Base-by-base conservation (phyloP, 257 asterid species). In the Dorcoceras hygrometricum region DNA sequence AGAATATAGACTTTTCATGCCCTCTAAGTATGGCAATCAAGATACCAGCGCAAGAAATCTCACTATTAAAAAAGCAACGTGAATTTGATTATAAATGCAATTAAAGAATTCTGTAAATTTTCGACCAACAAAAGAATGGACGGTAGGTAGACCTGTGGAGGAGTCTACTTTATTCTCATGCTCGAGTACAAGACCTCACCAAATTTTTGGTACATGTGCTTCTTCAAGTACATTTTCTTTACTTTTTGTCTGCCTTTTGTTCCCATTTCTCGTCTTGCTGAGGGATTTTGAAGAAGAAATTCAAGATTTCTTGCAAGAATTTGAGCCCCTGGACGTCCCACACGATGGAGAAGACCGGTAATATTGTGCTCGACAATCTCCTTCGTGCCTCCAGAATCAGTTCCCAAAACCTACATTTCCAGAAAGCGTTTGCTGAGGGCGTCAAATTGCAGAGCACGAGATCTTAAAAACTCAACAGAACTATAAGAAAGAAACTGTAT, bases 311-410 rank as follows among this genome's bases (percentile, higher is more conserved):
- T 74, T 3, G 96, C 91, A 22, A 94, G 96, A 64, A 75, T 75
- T 66, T 29, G 79, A 25, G 90, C 76, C 31, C 97, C 99, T 0
- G 83, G 84, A 5, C 90, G 95, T 29, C 96, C 97, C 77, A 90
- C 27, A n/a, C 96, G 86, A 73, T 94, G 99, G 54, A 94, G 91
- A 9, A 94, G 85, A 54, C 98, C 99, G 0, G 95, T 88, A 63
- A 68, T 71, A 23, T 87, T 94, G 70, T 94, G 89, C 58, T 94
- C 91, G 8, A 90, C 95, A 4, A 94, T 83, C 82, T 94, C 99
- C 66, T 74, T 81, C 8, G 99, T 90, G 71, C 97, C 99, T 62
- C 99, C 99, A 19, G 95, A 81, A 77, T 87, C 89, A 0, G 99
- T 94, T 76, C 97, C 99, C 50, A 94, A 86, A 43, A 93, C 90